phyloP scores from a whole-genome alignment of 176 grass and related monocot species.

The Oryza rufipogon region DNA sequence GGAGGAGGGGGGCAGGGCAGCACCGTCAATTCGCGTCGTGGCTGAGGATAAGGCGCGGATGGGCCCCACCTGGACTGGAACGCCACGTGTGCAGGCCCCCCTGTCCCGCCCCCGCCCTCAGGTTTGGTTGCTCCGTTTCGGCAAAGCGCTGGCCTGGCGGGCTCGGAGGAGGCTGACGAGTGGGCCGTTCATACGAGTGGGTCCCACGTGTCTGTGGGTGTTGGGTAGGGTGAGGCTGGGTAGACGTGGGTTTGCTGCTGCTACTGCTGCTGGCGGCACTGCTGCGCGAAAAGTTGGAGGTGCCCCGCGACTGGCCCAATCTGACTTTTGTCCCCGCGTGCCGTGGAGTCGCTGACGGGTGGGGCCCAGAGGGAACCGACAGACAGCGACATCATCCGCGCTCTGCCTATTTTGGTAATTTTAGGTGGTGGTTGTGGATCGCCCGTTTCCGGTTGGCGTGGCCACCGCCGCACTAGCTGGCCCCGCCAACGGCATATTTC shows the following conservation, averaged over 20 bases:
- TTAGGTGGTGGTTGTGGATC: background rate
- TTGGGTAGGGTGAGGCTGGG: fast-evolving
- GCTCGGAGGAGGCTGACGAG: fast-evolving
- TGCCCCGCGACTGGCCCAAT: background rate
- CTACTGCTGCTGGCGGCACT: background rate
- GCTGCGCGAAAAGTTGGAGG: background rate
- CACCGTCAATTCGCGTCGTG: slow-evolving; percentile 20
- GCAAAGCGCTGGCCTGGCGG: no score
- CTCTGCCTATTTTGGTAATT: no score
- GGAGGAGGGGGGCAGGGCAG: slow-evolving; percentile 8
- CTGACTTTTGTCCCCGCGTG: background rate
- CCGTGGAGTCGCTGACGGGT: background rate
- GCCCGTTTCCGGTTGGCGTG: background rate
- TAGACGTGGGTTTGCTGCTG: no score
- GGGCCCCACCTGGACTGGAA: background rate
- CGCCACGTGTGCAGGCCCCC: slow-evolving; percentile 27
- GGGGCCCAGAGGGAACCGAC: background rate
- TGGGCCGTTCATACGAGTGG: fast-evolving
- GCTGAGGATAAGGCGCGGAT: slow-evolving; percentile 35
- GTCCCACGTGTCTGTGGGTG: fast-evolving
- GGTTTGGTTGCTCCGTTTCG: background rate
- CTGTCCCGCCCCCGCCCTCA: no score
- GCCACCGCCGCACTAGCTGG: background rate
- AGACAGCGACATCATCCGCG: background rate
- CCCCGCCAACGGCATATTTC: background rate